phyloP scores from a whole-genome alignment of 208 protist genomes.

The Crithidia thermophila region DNA sequence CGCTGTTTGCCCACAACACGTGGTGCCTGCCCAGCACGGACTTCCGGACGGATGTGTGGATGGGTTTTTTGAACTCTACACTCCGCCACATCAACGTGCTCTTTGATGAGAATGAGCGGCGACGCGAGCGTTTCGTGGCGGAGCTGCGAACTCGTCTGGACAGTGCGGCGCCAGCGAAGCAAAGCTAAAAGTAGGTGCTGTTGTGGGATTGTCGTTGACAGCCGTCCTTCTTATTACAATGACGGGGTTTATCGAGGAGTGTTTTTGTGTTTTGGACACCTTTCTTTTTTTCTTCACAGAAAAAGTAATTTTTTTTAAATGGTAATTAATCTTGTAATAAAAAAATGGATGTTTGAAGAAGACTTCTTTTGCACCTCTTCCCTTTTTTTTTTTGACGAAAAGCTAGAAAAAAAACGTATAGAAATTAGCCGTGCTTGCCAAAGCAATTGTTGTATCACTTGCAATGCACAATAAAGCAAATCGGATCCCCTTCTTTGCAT shows the following conservation, averaged over 20 bases:
- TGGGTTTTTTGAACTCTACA: slow-evolving; percentile 32
- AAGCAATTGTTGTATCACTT: too few species aligned
- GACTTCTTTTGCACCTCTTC: too few species aligned
- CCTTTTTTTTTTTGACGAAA: too few species aligned
- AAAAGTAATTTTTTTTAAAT: not conserved
- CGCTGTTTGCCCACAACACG: slow-evolving; percentile 43
- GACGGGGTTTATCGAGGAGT: not conserved
- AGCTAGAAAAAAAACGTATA: too few species aligned
- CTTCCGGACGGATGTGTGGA: slow-evolving; percentile 36
- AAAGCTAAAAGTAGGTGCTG: too few species aligned
- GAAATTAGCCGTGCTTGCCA: too few species aligned
- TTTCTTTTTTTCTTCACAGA: slow-evolving; percentile 1
- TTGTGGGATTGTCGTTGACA: too few species aligned
- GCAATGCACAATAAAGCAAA: too few species aligned
- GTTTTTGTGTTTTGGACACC: not conserved
- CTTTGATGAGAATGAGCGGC: slow-evolving; percentile 62
- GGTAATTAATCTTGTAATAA: not conserved
- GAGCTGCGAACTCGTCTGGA: slow-evolving; percentile 16
- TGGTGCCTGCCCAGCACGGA: slow-evolving; percentile 47
- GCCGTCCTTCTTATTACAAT: too few species aligned
- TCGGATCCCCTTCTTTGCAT: too few species aligned
- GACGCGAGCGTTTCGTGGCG: slow-evolving; percentile 45
- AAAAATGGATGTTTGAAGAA: not conserved
- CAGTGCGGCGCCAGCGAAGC: not conserved
- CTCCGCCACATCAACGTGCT: slow-evolving; percentile 59